Evolutionary conservation across 257 asterid genomes (phyloP).

Genomic region (Solanum bulbocastanum): DNA sequence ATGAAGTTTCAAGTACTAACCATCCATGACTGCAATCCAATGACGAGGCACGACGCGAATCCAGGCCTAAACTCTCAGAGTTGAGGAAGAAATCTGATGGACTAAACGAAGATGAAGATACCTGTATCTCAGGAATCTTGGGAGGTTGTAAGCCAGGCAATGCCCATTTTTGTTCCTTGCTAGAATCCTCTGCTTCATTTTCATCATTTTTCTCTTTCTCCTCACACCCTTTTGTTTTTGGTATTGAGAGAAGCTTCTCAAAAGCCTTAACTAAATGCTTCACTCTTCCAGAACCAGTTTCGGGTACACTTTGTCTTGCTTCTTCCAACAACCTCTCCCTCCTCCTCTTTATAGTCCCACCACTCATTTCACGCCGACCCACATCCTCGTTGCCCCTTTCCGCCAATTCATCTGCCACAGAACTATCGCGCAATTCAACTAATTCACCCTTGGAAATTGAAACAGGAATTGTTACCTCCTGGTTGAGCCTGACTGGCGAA

Average conservation of each 20-base stretch:
- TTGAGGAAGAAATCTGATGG: slow-evolving; percentile 59
- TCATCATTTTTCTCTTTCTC: slow-evolving; percentile 16
- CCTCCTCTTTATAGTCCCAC: slow-evolving; percentile 33
- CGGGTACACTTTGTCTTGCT: slow-evolving; percentile 36
- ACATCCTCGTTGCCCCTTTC: background rate
- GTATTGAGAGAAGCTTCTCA: slow-evolving; percentile 47
- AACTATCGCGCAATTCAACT: slow-evolving; percentile 1
- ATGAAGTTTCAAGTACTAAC: slow-evolving; percentile 13
- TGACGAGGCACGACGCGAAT: slow-evolving; percentile 32
- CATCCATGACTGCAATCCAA: slow-evolving; percentile 58
- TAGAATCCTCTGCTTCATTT: slow-evolving; percentile 25
- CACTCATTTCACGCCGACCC: slow-evolving; percentile 15
- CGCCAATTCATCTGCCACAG: slow-evolving; percentile 4
- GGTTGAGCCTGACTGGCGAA: background rate
- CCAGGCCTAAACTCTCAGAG: slow-evolving; percentile 63
- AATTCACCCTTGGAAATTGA: background rate
- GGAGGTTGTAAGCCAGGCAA: slow-evolving; percentile 47
- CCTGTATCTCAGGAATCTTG: slow-evolving; percentile 23
- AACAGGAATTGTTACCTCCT: background rate
- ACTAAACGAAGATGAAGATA: slow-evolving; percentile 49
- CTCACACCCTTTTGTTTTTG: slow-evolving; percentile 25
- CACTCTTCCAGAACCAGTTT: slow-evolving; percentile 66
- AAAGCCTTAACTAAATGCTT: slow-evolving; percentile 73
- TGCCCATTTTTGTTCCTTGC: slow-evolving; percentile 35
- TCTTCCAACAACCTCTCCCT: slow-evolving; percentile 59